Conservation (phyloP, 2,329 filamentous ascomycete genomes). For the Cladobotryum protrusum region DNA sequence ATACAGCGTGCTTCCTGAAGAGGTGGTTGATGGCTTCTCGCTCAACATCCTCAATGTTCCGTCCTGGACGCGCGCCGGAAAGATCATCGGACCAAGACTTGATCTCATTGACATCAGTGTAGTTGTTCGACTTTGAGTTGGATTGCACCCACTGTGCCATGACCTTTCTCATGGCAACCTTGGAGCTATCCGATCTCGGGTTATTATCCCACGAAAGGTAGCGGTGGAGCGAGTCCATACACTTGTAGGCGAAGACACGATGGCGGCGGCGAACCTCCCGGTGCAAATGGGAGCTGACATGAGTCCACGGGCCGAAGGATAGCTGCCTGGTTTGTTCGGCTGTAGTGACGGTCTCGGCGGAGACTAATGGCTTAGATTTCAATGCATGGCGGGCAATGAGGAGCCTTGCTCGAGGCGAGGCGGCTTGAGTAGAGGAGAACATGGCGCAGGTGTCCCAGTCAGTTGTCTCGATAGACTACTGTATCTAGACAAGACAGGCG, state of each 20-base stretch:
- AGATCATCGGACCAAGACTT: conserved; percentile 33
- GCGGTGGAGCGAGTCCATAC: conserved; percentile 38
- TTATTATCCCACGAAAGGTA: conserved; percentile 42
- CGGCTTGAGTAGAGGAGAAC: conserved; percentile 21
- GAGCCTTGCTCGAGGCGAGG: conserved; percentile 23
- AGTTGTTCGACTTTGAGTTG: conserved; percentile 25
- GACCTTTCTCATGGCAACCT: conserved; percentile 34
- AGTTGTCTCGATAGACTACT: conserved; percentile 5
- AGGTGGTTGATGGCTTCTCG: conserved; percentile 39
- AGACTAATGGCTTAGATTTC: conserved; percentile 6
- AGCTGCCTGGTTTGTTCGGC: conserved; percentile 34
- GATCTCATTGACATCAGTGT: conserved; percentile 29
- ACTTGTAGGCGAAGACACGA: conserved; percentile 38
- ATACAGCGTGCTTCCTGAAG: conserved; percentile 25
- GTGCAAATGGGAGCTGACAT: conserved; percentile 32
- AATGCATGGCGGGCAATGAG: conserved; percentile 15
- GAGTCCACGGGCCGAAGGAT: conserved; percentile 43
- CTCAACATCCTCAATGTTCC: conserved; percentile 40
- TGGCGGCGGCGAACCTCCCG: conserved; percentile 40
- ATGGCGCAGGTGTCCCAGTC: conserved; percentile 15
- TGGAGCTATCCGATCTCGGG: conserved; percentile 28
- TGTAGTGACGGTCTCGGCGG: conserved; percentile 14
- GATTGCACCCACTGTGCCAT: conserved; percentile 31
- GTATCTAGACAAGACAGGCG: neutral
- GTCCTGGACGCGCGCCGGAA: conserved; percentile 32